Base-by-base conservation (phyloP, 176 grass and related monocot species). In the Juncus inflexus region DNA sequence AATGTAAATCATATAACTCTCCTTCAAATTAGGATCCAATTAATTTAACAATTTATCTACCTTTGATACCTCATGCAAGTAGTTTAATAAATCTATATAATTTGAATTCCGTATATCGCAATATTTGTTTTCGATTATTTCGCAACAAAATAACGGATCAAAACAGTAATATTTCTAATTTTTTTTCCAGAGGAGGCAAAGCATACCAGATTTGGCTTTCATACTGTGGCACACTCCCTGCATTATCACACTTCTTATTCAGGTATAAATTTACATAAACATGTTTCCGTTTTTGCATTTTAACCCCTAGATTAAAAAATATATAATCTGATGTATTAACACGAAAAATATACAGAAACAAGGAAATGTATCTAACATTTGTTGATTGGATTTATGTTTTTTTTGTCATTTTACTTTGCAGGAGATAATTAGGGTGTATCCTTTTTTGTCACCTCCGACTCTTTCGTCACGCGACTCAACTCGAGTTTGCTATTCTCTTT, bases 351-450 rank as follows among this genome's bases (percentile, higher is more conserved):
- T 28, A 28, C 19, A n/a, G 9, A 47, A 47, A 47, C 2, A 47
- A 47, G 9, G 9, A 47, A 47, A 47, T 6, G 43, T 6, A 28
- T 28, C 19, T 47, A 6, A 47, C 4, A 47, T 6, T 47, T 47
- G 9, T 47, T 6, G 43, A 47, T 47, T 47, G 43, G 4, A 47
- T 47, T 47, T 47, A 1, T 9, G 6, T 19, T 58, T 15, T 12
- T 58, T 12, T 35, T 37, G 4, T 67, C 36, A 19, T n/a, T 42
- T 5, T 70, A 28, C 28, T 13, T 70, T 58, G 13, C 67, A 70
- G 67, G 67, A 70, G 56, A 70, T 70, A 58, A 58, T 70, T 37
- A 70, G 53, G 56, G 53, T 70, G 40, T 70, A 70, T 70, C 67
- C 67, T 35, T 70, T 55, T 13, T 15, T 70, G 56, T 70, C 67